Evolutionary conservation across 495 filamentous ascomycete species (phyloP), one percentile per base, ranked within the genome.

Genomic region (Neurospora sp.): DNA sequence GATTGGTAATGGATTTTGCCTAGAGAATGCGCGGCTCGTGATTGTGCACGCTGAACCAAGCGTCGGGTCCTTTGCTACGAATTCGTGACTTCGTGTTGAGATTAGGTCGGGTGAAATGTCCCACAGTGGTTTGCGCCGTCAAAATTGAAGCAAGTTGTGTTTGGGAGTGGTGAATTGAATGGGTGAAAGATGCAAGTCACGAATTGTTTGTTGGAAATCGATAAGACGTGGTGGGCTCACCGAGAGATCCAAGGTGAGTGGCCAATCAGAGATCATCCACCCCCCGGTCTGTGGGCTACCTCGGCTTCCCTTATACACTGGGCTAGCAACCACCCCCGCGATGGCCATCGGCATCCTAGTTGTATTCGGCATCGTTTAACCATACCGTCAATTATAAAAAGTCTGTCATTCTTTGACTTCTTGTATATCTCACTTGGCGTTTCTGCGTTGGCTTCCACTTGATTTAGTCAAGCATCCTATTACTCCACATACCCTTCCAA

Each of bases 281-380:
- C 38, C 41, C 41, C 41, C 31, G 70, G 61, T 77, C 78, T 80
- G 76, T 80, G 76, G 77, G 78, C 76, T 79, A 75, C 69, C 22
- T 71, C 73, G 35, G 37, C 41, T 68, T 71, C 40, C 71, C 53
- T 61, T 61, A 61, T 61, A 61, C 53, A 61, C 48, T 27, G 7
- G n/a, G n/a, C 53, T 35, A 35, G 12, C 53, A 27, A 31, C 35
- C 53, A 61, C 53, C 53, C 53, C 53, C 53, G 53, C 53, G 53
- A 61, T 61, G 27, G 12, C 53, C 14, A 61, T 61, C 17, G 27
- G 53, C 53, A 61, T 35, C 27, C 20, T 22, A 53, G 9, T 53
- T 53, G 45, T 53, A 22, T 20, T 53, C 45, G 45, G 45, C 45
- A 27, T 53, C 45, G 5, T 35, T 17, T 31, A 59, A 59, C 53